These are phyloP conservation scores for Chrysanthemum seticuspe DNA, from an alignment of 129 eudicot genomes.

Conservation along the genomic window DNA sequence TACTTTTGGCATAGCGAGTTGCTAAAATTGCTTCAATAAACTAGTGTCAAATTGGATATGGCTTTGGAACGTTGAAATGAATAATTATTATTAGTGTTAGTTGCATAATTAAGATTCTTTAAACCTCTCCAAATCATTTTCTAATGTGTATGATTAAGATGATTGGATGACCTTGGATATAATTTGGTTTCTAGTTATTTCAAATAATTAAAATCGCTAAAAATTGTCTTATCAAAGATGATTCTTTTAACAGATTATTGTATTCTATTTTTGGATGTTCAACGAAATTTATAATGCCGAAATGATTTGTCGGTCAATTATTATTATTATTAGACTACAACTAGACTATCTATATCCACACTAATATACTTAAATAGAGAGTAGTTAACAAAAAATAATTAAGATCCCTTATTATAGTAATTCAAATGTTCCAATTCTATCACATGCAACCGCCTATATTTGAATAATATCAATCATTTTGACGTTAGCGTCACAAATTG, in stretches of 20 bases:
- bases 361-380: no score
- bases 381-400: no score
- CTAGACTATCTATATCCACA: background rate
- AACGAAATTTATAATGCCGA: background rate
- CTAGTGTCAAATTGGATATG: background rate
- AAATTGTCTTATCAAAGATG: no score
- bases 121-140: background rate
- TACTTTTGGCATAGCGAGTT: background rate
- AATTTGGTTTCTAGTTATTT: background rate
- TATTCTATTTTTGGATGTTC: background rate
- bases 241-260: no score
- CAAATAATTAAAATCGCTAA: background rate
- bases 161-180: slow-evolving; percentile 12
- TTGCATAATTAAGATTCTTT: slow-evolving; percentile 9
- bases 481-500: no score
- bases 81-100: background rate
- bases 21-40: background rate
- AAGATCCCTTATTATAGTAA: no score
- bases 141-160: slow-evolving; percentile 12
- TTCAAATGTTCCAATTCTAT: no score
- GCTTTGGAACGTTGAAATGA: background rate
- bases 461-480: no score
- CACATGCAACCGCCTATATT: no score
- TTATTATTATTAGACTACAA: background rate
- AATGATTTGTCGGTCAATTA: background rate